Conservation (phyloP, 176 grass and related monocot genomes). For the Hsuehochloa calcarea region DNA sequence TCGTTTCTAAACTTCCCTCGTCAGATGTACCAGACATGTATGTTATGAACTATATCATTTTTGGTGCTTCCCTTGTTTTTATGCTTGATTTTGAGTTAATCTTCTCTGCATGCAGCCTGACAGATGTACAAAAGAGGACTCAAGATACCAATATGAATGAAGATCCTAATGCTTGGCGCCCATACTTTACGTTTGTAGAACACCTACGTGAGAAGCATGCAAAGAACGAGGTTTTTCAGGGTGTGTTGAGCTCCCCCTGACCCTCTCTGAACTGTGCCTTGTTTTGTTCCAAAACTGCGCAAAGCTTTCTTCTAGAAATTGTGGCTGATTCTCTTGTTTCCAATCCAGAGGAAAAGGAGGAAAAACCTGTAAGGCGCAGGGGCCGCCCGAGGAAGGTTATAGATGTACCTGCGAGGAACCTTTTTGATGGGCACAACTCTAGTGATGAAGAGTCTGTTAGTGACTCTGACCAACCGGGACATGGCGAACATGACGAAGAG, state of each 20-base stretch:
- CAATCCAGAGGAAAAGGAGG: slow-evolving; percentile 75
- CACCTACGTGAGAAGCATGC: slow-evolving; percentile 59
- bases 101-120: slow-evolving; percentile 51
- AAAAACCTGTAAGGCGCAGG: slow-evolving; percentile 71
- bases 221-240: slow-evolving; percentile 72
- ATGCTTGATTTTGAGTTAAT: slow-evolving; percentile 25
- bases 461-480: slow-evolving; percentile 59
- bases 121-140: slow-evolving; percentile 68
- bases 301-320: slow-evolving; percentile 14
- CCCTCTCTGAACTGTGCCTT: background rate
- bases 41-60: slow-evolving; percentile 33
- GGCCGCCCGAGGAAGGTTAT: slow-evolving; percentile 85
- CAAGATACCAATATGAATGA: slow-evolving; percentile 56
- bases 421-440: slow-evolving; percentile 68
- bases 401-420: slow-evolving; percentile 67
- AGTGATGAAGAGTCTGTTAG: slow-evolving; percentile 73
- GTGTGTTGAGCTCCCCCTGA: slow-evolving; percentile 33
- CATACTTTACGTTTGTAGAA: slow-evolving; percentile 67
- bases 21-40: slow-evolving; percentile 89
- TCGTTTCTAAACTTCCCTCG: slow-evolving; percentile 72
- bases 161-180: slow-evolving; percentile 66
- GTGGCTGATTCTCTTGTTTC: slow-evolving; percentile 23
- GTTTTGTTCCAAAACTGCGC: background rate
- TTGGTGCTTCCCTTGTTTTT: slow-evolving; percentile 18
- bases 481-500: slow-evolving; percentile 54